Percentiles rank a stretch among this genome's conserved stretches.
Conservation (phyloP, 768 basidiomycete genomes). For the Lenzites betulinus region DNA sequence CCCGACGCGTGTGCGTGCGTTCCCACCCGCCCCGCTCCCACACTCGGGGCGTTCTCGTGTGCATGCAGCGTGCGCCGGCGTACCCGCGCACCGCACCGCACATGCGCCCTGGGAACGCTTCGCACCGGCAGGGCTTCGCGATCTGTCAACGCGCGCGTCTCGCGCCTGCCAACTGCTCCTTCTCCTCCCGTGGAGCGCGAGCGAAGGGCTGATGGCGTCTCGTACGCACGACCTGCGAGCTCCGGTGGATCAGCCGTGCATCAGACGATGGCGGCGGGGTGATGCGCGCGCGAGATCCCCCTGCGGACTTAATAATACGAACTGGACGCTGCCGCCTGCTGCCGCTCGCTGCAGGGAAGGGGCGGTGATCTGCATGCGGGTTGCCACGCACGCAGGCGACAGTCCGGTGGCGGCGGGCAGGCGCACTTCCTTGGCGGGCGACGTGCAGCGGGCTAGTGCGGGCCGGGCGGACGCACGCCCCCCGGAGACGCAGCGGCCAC, state of each 20-base stretch:
- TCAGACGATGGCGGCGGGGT: constrained; percentile 18
- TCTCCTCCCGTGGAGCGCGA: too few species aligned
- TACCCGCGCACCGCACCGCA: constrained; percentile 1
- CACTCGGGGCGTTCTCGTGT: too few species aligned
- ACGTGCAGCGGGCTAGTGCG: constrained; percentile 11
- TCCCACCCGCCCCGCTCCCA: constrained; percentile 6
- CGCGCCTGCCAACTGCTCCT: too few species aligned
- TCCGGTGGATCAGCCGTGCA: constrained; percentile 20
- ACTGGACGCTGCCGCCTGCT: too few species aligned
- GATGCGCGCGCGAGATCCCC: constrained; percentile 7
- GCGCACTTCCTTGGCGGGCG: too few species aligned
- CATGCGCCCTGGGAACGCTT: constrained; percentile 3
- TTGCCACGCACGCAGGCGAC: constrained; percentile 17
- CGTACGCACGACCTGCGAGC: background rate
- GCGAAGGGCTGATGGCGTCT: background rate
- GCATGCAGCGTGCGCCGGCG: too few species aligned
- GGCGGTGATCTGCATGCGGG: constrained; percentile 20
- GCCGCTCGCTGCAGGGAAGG: constrained; percentile 14
- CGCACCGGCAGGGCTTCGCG: constrained; percentile 15
- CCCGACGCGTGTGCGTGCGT: background rate
- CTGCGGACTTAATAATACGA: too few species aligned
- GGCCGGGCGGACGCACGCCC: constrained; percentile 12
- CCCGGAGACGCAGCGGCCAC: constrained; percentile 19
- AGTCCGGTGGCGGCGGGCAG: constrained; percentile 11
- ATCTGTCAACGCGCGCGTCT: constrained; percentile 16